These are phyloP conservation scores for Rhodotorula taiwanensis DNA, from an alignment of 768 basidiomycete species.

Conservation along the genomic window DNA sequence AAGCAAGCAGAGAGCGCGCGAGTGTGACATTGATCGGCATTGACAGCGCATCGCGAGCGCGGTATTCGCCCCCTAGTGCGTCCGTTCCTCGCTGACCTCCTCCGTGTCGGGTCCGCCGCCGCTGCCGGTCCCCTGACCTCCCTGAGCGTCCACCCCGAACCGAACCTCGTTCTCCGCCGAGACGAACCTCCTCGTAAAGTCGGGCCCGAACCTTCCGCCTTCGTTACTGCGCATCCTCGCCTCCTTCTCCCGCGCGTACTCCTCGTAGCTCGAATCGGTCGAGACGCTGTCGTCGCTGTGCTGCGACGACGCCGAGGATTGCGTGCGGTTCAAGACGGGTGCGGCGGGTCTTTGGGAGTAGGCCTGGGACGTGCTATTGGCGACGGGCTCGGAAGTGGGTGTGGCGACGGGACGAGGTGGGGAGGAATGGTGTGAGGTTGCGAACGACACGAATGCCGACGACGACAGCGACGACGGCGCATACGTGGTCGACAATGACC, in stretches of 20 bases:
- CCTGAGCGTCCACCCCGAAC: not conserved
- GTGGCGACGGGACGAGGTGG: not conserved
- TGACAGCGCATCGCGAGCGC: no score
- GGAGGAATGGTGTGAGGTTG: not conserved
- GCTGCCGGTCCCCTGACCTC: not conserved
- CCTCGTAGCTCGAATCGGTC: not conserved
- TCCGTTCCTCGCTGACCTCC: no score
- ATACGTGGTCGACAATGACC: no score
- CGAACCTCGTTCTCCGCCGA: not conserved
- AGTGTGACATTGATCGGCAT: no score
- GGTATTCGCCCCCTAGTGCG: no score
- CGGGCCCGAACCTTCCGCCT: not conserved
- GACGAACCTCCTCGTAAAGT: not conserved
- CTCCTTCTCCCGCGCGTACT: not conserved
- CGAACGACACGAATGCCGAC: slow-evolving; percentile 3
- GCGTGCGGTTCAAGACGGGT: no score
- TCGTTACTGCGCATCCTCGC: not conserved
- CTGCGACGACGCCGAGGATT: not conserved
- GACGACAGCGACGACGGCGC: not conserved
- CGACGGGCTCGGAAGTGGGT: not conserved
- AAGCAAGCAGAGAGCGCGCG: no score
- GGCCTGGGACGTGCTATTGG: not conserved
- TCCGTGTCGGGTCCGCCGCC: no score
- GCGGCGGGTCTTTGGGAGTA: not conserved
- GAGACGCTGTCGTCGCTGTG: not conserved